Conservation (phyloP, 352 stramenopile species). For the Pythium volutum region DNA sequence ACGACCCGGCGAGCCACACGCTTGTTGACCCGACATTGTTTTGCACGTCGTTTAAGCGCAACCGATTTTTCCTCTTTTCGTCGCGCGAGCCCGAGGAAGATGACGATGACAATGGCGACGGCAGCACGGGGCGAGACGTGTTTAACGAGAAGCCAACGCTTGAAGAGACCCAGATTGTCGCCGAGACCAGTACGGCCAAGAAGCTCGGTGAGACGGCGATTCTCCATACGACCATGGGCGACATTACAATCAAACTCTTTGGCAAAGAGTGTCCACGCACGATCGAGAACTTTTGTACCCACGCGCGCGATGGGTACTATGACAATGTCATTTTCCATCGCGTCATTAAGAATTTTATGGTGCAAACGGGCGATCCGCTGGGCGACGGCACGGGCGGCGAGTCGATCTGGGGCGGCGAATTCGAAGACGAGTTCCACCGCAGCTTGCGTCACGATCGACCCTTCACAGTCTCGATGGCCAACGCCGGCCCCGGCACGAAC, state of each 20-base stretch:
- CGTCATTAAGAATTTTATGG: slow-evolving; percentile 99
- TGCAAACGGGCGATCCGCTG: slow-evolving; percentile 94
- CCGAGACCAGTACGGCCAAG: slow-evolving; percentile 64
- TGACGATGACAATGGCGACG: slow-evolving; percentile 39
- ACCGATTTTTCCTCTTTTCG: slow-evolving; percentile 98
- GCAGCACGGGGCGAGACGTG: slow-evolving; percentile 85
- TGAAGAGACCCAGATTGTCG: slow-evolving; percentile 89
- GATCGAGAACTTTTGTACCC: slow-evolving; percentile 98
- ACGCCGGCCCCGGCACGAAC: slow-evolving; percentile 95
- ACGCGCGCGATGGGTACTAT: slow-evolving; percentile 97
- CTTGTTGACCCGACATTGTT: slow-evolving; percentile 86
- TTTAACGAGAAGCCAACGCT: slow-evolving; percentile 98
- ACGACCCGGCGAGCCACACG: slow-evolving; percentile 38
- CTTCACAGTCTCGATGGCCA: slow-evolving; percentile 99
- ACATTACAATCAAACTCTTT: slow-evolving; percentile 98
- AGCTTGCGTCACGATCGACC: slow-evolving; percentile 94
- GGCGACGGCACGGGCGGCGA: slow-evolving; percentile 98
- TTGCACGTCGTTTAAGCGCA: slow-evolving; percentile 85
- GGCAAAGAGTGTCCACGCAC: slow-evolving; percentile 92
- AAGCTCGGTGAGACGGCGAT: slow-evolving; percentile 80
- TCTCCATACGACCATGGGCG: slow-evolving; percentile 97
- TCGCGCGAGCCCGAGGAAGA: slow-evolving; percentile 91
- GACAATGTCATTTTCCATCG: slow-evolving; percentile 99
- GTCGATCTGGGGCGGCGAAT: slow-evolving; percentile 98
- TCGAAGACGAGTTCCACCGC: slow-evolving; percentile 98